A percentile compares a stretch with the other conserved stretches of the same genome.
Conservation (phyloP, 2,329 filamentous ascomycete genomes). For the Aspergillus pseudoterreus region DNA sequence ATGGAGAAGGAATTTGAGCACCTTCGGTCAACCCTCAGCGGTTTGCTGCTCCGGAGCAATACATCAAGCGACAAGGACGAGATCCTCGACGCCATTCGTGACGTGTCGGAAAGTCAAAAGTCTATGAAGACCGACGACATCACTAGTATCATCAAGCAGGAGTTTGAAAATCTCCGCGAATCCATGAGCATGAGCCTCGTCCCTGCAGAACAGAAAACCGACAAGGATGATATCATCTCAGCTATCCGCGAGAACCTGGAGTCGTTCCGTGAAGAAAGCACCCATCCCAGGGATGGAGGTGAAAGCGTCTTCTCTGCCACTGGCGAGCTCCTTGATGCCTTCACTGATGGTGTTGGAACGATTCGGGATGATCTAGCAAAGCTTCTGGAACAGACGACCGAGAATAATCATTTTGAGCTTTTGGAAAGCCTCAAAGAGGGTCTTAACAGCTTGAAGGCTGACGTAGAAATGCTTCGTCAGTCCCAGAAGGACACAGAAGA, state of each 20-base stretch:
- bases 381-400: slow-evolving; percentile 72
- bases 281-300: slow-evolving; percentile 52
- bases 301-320: slow-evolving; percentile 53
- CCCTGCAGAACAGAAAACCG: slow-evolving; percentile 39
- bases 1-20: slow-evolving; percentile 80
- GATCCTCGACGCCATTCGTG: slow-evolving; percentile 58
- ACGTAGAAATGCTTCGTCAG: slow-evolving; percentile 75
- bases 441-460: slow-evolving; percentile 67
- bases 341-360: slow-evolving; percentile 68
- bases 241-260: slow-evolving; percentile 43
- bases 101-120: slow-evolving; percentile 39
- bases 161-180: slow-evolving; percentile 60
- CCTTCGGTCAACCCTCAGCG: slow-evolving; percentile 72
- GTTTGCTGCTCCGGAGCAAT: slow-evolving; percentile 60
- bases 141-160: slow-evolving; percentile 51
- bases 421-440: slow-evolving; percentile 83
- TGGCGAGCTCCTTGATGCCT: slow-evolving; percentile 55
- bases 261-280: slow-evolving; percentile 48
- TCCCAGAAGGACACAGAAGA: slow-evolving; percentile 47
- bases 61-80: slow-evolving; percentile 57
- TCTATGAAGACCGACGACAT: slow-evolving; percentile 19
- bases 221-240: slow-evolving; percentile 64
- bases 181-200: slow-evolving; percentile 29
- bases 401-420: slow-evolving; percentile 85
- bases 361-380: slow-evolving; percentile 72